Percentiles rank a stretch among this genome's conserved stretches.
Evolutionary conservation across 345 rosid species (phyloP).

Genomic region (Gossypium mustelinum): DNA sequence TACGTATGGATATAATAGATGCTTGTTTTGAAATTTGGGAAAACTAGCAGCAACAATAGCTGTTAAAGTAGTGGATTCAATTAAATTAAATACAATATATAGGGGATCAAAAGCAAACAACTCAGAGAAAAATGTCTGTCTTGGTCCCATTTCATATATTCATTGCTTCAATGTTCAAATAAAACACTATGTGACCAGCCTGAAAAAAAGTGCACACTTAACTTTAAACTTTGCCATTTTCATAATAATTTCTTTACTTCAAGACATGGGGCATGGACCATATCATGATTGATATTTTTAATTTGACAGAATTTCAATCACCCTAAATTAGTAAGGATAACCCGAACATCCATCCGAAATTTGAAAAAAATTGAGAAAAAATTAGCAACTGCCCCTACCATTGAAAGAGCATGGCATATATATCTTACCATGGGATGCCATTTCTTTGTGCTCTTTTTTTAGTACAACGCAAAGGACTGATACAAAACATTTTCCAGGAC

Average conservation of each 20-base stretch:
- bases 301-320: neutral
- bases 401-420: neutral
- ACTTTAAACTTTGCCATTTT: conserved; percentile 6
- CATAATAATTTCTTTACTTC: neutral
- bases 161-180: conserved; percentile 3
- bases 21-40: neutral
- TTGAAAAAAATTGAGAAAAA: neutral
- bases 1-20: neutral
- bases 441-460: neutral
- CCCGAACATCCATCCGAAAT: too few species aligned
- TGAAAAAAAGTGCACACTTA: neutral
- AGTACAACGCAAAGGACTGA: too few species aligned
- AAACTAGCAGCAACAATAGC: neutral
- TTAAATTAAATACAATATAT: neutral
- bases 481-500: neutral
- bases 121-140: neutral
- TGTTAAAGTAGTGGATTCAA: neutral
- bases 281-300: neutral
- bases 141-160: conserved; percentile 9
- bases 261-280: neutral
- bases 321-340: neutral
- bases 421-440: neutral
- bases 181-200: neutral
- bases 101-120: conserved; percentile 2
- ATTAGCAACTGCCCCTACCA: neutral